Base-by-base conservation (phyloP, 2,329 filamentous ascomycete species). In the Graphilbum fragrans region DNA sequence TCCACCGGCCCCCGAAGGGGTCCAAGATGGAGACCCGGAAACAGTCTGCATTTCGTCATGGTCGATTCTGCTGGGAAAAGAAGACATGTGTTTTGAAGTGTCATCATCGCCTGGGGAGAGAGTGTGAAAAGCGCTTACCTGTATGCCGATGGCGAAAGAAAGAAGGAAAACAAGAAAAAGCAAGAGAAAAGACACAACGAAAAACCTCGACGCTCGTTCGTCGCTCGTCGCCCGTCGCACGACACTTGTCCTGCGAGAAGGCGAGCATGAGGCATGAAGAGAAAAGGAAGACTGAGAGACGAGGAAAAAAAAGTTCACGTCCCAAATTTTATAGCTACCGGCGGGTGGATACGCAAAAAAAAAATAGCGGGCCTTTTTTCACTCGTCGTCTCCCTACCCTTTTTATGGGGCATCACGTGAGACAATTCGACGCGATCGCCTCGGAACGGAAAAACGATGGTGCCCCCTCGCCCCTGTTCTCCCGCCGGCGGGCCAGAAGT, bases 11-110 rank as follows among this genome's bases (percentile, higher is more conserved):
- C 60, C 63, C 64, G 65, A 66, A 58, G 67, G 55, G 60, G 58
- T 6, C 14, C n/a, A n/a, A n/a, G n/a, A 12, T 34, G 64, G 63
- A 64, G 65, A 57, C 46, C 67, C 77, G 80, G 79, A 76, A 68
- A 73, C 67, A 81, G 73, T 72, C 69, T 67, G 58, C 66, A 58
- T 67, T 80, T 85, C 79, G 77, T 86, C 83, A 88, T 80, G 80
- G 81, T 77, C 83, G 83, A 86, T 73, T 88, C 81, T 67, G 81
- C 71, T 79, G 74, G 80, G 80, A 83, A 86, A 87, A 86, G 82
- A 87, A 87, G 82, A 82, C 70, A 68, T 63, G 68, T 70, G 64
- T 66, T 58, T 63, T 59, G 58, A 61, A 65, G 69, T 84, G 74
- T 87, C 83, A 87, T 86, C 82, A 79, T 73, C 53, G 66, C 45